These are phyloP conservation scores for Globisporangium polare DNA, from an alignment of 352 stramenopile genomes.

Conservation along the genomic window DNA sequence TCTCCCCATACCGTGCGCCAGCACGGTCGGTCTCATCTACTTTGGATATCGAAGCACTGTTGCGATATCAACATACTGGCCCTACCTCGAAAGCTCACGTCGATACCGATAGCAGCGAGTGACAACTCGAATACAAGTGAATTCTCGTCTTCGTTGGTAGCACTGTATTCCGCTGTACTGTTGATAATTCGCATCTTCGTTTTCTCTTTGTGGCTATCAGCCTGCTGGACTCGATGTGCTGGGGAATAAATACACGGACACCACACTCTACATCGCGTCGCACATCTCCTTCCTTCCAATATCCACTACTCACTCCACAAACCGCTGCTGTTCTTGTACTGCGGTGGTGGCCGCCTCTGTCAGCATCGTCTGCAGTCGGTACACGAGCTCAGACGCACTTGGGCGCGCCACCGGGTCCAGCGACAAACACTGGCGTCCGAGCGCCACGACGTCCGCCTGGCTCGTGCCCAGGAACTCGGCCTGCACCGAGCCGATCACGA, in stretches of 20 bases:
- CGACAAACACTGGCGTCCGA: constrained; percentile 24
- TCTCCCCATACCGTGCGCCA: too few relatives aligned
- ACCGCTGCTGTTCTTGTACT: neutral
- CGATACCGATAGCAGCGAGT: too few relatives aligned
- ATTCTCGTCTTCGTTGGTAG: too few relatives aligned
- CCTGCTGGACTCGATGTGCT: neutral
- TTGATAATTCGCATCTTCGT: too few relatives aligned
- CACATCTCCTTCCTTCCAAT: neutral
- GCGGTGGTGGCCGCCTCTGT: neutral
- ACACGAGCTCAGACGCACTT: constrained; percentile 12
- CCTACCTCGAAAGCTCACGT: too few relatives aligned
- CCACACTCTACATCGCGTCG: too few relatives aligned
- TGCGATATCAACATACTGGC: too few relatives aligned
- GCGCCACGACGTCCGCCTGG: constrained; percentile 19
- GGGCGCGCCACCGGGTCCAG: constrained; percentile 25
- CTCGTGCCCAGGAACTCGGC: constrained; percentile 23
- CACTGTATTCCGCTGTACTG: too few relatives aligned
- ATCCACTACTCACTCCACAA: neutral
- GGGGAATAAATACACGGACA: neutral
- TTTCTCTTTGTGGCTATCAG: too few relatives aligned
- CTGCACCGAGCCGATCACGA: constrained; percentile 26
- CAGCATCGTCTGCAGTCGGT: neutral
- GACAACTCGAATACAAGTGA: too few relatives aligned
- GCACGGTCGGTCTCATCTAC: too few relatives aligned
- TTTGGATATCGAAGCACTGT: too few relatives aligned